Base-by-base conservation (phyloP, 1,139 yeast genomes). In the Zygosaccharomyces pseudobailii region DNA sequence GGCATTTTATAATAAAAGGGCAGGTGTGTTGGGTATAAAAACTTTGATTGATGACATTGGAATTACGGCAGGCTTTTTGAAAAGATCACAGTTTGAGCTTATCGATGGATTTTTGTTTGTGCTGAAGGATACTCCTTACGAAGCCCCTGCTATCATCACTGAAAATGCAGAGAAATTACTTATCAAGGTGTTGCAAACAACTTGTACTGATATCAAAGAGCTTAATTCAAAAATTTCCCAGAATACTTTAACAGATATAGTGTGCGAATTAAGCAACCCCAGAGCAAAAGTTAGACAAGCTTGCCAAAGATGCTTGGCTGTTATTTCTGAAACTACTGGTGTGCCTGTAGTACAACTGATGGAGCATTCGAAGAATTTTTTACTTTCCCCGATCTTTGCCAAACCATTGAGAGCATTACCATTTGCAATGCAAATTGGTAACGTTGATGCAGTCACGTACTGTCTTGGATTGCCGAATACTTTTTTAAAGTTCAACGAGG, bases 401-500 rank as follows among this genome's bases (percentile, higher is more conserved):
- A 94, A 94, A 62, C 99, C 99, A 1, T 71, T 94, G 51, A 76
- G 99, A 53, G 98, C 98, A 0, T 74, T 94, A 52, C 98, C 99
- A 0, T 92, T 94, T 71, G 95, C 97, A 3, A 92, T 90, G 96
- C 98, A 94, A 69, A 92, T 94, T 49, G 98, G 98, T 30, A 90
- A 92, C 65, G 89, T 94, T 52, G 98, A 92, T 68, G 98, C 97
- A 1, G 87, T 94, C 10, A 83, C 95, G 0, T 94, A 84, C 65
- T 92, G 97, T 61, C 71, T 94, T 52, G 81, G 84, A 1, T 73
- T 92, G 42, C 92, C 87, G 6, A 80, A 86, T 52, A 79, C 96
- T 0, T 89, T 92, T 58, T 71, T 92, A 56, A 84, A 85, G 7
- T 90, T 88, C 63, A 87, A 87, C 56, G 97, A 90, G 47, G 97